Conservation (phyloP, 495 filamentous ascomycete species). For the Aspergillus ellipticus region DNA sequence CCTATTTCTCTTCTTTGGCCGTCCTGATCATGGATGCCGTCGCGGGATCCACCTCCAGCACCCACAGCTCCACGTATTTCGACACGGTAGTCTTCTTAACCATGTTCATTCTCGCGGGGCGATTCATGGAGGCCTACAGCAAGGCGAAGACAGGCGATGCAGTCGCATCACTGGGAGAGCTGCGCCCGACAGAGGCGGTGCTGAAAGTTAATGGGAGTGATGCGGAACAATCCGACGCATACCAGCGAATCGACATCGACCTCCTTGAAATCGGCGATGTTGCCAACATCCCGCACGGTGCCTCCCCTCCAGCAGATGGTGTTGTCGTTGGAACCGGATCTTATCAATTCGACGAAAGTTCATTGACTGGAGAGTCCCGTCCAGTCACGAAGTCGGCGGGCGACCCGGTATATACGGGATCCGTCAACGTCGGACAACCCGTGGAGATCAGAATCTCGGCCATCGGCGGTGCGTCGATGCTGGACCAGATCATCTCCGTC, state of each 20-base stretch:
- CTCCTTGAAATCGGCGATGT: conserved; percentile 79
- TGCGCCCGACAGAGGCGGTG: conserved; percentile 76
- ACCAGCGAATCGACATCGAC: conserved; percentile 58
- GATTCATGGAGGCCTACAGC: conserved; percentile 85
- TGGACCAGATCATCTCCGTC: conserved; percentile 85
- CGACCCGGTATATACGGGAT: conserved; percentile 78
- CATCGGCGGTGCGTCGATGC: conserved; percentile 74
- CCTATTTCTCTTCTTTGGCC: conserved; percentile 80
- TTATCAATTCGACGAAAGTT: conserved; percentile 82
- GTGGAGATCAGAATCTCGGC: conserved; percentile 68
- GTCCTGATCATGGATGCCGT: conserved; percentile 69
- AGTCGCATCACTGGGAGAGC: conserved; percentile 70
- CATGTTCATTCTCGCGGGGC: conserved; percentile 79
- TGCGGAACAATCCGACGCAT: conserved; percentile 12
- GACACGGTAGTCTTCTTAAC: conserved; percentile 94
- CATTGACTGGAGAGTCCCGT: conserved; percentile 83
- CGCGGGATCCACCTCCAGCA: conserved; percentile 25
- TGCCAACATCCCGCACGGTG: conserved; percentile 71
- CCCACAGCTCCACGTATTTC: conserved; percentile 71
- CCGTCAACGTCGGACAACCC: conserved; percentile 75
- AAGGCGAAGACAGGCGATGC: conserved; percentile 91
- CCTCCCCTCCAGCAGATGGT: conserved; percentile 84
- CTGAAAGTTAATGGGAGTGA: conserved; percentile 45
- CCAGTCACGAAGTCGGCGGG: conserved; percentile 66
- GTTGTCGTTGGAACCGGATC: conserved; percentile 55